Conservation (phyloP, 768 basidiomycete species). For the Rhizopogon roseolus region DNA sequence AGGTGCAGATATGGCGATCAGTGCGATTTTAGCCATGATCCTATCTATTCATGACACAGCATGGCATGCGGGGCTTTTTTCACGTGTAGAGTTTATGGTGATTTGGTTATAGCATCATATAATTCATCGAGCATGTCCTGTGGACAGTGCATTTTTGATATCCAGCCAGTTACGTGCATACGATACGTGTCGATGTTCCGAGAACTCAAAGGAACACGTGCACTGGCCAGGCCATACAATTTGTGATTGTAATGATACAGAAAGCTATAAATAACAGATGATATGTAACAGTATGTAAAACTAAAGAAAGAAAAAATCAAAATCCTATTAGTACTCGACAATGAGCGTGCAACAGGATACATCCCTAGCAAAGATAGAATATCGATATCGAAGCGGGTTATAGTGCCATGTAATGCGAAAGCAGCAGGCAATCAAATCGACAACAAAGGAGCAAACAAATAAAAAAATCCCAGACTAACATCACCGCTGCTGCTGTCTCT, state of each 20-base stretch:
- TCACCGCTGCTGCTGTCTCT: conserved; percentile 28
- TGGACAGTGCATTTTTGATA: not conserved
- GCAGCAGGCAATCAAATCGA: not conserved
- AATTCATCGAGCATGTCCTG: not conserved
- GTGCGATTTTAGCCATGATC: conserved; percentile 79
- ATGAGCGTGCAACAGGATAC: conserved; percentile 15
- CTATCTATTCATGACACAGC: conserved; percentile 24
- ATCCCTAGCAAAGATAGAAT: conserved; percentile 24
- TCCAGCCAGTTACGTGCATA: too few relatives aligned
- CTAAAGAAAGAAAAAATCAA: not conserved
- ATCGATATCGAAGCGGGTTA: conserved; percentile 7
- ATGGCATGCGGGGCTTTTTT: not conserved
- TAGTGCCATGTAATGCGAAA: conserved; percentile 8
- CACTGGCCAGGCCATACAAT: not conserved
- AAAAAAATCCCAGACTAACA: conserved; percentile 21
- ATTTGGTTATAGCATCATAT: not conserved
- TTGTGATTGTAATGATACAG: conserved; percentile 26
- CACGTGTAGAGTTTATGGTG: not conserved
- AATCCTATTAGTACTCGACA: not conserved
- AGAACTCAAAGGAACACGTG: not conserved
- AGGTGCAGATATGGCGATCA: conserved; percentile 89
- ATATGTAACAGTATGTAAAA: conserved; percentile 17
- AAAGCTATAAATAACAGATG: conserved; percentile 31
- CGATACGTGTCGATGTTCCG: not conserved
- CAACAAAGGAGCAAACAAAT: conserved; percentile 1